A percentile compares a stretch with the other conserved stretches of the same genome.
Conservation (phyloP, 305 asterid species). For the Petunia hybrid region DNA sequence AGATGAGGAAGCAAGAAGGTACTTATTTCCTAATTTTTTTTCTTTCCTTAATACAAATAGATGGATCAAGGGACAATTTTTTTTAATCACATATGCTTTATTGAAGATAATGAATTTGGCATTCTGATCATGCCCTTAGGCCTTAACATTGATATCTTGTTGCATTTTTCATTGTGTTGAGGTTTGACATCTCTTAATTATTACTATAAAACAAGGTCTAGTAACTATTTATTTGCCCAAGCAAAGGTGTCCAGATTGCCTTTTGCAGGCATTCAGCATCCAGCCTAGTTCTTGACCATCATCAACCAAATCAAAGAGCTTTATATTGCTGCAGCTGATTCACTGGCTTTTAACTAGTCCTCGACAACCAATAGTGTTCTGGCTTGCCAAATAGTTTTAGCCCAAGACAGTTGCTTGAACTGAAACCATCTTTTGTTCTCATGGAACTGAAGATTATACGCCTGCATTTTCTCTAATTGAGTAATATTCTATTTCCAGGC, state of each 20-base stretch:
- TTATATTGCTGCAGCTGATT: constrained; percentile 15
- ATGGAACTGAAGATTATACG: constrained; percentile 6
- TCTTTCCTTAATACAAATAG: constrained; percentile 1
- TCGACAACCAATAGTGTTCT: constrained; percentile 3
- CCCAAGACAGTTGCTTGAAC: constrained; percentile 23
- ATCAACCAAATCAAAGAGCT: constrained; percentile 22
- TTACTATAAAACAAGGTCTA: background rate
- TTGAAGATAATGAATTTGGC: too few relatives aligned
- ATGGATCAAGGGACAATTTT: background rate
- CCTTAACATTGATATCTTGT: background rate
- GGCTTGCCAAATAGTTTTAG: background rate
- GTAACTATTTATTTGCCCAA: constrained; percentile 16
- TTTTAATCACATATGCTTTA: background rate
- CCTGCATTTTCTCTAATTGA: constrained; percentile 12
- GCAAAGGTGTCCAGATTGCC: constrained; percentile 13
- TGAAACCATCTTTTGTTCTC: constrained; percentile 22
- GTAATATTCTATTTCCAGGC: constrained; percentile 48
- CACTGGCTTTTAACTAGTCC: background rate
- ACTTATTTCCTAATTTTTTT: constrained; percentile 33
- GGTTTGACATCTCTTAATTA: constrained; percentile 11
- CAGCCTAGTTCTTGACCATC: constrained; percentile 9
- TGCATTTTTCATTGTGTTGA: constrained; percentile 8
- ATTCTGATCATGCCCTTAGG: constrained; percentile 27
- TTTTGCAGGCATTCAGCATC: background rate
- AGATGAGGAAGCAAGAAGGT: constrained; percentile 82